Evolutionary conservation across 805 yeast genomes (phyloP), one percentile per base, ranked within the genome.

Genomic region (Zygotorulaspora chibaensis): DNA sequence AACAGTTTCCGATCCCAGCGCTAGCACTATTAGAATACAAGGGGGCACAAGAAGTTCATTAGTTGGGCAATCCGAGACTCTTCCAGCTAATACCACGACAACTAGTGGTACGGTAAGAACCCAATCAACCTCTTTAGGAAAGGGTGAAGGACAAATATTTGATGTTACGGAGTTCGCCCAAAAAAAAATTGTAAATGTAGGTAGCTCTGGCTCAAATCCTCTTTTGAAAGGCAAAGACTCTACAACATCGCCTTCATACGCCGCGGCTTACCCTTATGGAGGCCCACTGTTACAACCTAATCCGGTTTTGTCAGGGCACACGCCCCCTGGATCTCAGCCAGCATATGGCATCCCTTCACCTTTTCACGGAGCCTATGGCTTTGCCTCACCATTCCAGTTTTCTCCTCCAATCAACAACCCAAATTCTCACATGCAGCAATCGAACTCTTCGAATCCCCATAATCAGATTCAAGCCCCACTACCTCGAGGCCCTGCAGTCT

Each of bases 251-350:
- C 53, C 54, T 16, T 52, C 61, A 3, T 61, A 59, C 36, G 58
- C 63, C 18, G 63, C 66, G 12, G 67, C 65, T 10, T 59, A 59
- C 23, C 63, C 68, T n/a, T 61, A 61, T 26, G 63, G 61, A 11
- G 65, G 66, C 11, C 64, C 67, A 7, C 42, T 61, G 33, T 43
- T 60, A 42, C 67, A 59, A 43, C 66, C 66, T 12, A 60, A 54
- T 34, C 61, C 62, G 8, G 52, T 59, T 8, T 38, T 59, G 13
- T 50, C 61, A 13, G 62, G 61, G n/a, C 60, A 54, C 29, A 56
- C 48, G 29, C 52, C 53, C 12, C 58, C 58, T 8, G 51, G 46
- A 6, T 38, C 58, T 6, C 46, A 49, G 9, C 58, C 51, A n/a
- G 54, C 48, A 8, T 55, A 55, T 48, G 59, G 61, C 2, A 54